phyloP scores from a whole-genome alignment of 257 asterid genomes.

The Scutellaria galericulata region DNA sequence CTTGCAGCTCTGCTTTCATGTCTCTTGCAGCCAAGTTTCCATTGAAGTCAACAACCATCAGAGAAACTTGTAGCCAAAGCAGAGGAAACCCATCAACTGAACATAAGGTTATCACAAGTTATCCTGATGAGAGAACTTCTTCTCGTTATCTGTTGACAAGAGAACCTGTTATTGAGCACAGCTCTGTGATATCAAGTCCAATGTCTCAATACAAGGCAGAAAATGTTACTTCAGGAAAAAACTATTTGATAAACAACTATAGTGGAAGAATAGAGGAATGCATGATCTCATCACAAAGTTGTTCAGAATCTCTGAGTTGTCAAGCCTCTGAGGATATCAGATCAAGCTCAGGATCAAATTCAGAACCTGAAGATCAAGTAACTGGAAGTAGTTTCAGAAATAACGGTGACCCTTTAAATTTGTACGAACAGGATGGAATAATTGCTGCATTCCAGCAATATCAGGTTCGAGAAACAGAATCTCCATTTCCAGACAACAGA shows the following conservation, averaged over 20 bases:
- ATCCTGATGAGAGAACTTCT: slow-evolving; percentile 60
- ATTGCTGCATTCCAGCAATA: slow-evolving; percentile 43
- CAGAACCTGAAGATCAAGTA: slow-evolving; percentile 64
- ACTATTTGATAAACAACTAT: slow-evolving; percentile 37
- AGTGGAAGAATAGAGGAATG: slow-evolving; percentile 48
- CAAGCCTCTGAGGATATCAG: slow-evolving; percentile 63
- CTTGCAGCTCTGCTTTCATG: slow-evolving; percentile 83
- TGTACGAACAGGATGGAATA: slow-evolving; percentile 38
- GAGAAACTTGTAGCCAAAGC: slow-evolving; percentile 39
- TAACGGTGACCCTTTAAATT: slow-evolving; percentile 24
- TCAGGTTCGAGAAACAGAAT: slow-evolving; percentile 40
- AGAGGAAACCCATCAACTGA: slow-evolving; percentile 42
- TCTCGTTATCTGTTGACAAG: slow-evolving; percentile 43
- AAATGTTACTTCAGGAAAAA: slow-evolving; percentile 37
- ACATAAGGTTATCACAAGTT: slow-evolving; percentile 52
- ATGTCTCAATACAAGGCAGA: slow-evolving; percentile 40
- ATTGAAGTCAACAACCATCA: slow-evolving; percentile 35
- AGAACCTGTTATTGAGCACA: slow-evolving; percentile 43
- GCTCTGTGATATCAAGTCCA: slow-evolving; percentile 45
- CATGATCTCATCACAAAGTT: slow-evolving; percentile 65
- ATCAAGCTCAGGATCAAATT: slow-evolving; percentile 59
- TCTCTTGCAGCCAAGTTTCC: slow-evolving; percentile 78
- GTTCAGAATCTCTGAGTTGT: slow-evolving; percentile 56
- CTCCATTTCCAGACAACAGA: slow-evolving; percentile 34
- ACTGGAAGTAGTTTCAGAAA: slow-evolving; percentile 41